Evolutionary conservation across 441 rosid genomes (phyloP), one percentile per base, ranked within the genome.

Genomic region (Adansonia gregorii): DNA sequence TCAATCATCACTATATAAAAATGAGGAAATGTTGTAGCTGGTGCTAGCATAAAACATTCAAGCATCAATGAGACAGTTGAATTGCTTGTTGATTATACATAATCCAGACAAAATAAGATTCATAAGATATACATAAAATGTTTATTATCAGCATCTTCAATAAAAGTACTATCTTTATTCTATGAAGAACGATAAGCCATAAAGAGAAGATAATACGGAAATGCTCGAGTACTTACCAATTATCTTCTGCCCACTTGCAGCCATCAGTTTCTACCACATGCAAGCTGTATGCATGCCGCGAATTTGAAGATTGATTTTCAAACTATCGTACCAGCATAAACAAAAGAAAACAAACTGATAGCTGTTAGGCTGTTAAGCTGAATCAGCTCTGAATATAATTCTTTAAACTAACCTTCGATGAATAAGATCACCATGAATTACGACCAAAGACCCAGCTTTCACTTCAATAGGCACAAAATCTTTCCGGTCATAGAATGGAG

Each of bases 221-320:
- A 58, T 64, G 45, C 39, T 46, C 20, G 59, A 11, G 46, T 14
- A 67, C 86, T 86, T 76, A 91, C 98, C 98, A 96, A 83, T 96
- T 96, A 59, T 90, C 94, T 81, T 84, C 67, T 17, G 93, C 88
- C 99, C 99, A 96, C 81, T 89, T 93, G 88, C 97, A 95, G 79
- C 97, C 97, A 79, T 86, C 96, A 80, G 99, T 89, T 80, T 96
- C 98, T 63, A 96, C 95, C 52, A 86, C 94, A 79, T 93, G 98
- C 88, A 87, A 82, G 89, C 98, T 94, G 86, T 93, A 93, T 41
- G 98, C 98, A 88, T 94, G 99, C 85, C 99, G 92, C 73, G 97
- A 95, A 79, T 93, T 90, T 22, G 88, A 54, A 69, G 99, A 95
- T 74, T 79, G 90, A 80, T 96, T 96, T 88, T 93, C 97, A 48